phyloP scores from a whole-genome alignment of 306 rosid species.

The Vigna trinervia region DNA sequence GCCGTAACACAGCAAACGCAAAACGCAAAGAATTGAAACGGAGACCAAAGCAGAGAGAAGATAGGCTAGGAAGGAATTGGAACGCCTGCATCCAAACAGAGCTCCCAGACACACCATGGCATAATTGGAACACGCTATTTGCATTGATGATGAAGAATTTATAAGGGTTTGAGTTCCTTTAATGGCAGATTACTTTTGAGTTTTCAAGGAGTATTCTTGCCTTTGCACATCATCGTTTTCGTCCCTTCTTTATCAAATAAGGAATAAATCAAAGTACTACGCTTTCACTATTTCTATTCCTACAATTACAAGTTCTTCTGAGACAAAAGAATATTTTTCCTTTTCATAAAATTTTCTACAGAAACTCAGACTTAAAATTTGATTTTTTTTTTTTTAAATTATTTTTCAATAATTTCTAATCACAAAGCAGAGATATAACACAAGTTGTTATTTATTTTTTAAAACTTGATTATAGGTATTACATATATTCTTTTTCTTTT shows the following conservation, averaged over 20 bases:
- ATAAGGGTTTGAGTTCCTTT: background rate
- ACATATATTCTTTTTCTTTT: too few species aligned
- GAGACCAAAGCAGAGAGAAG: constrained; percentile 48
- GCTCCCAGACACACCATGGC: constrained; percentile 56
- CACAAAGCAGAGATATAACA: too few species aligned
- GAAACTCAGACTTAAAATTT: too few species aligned
- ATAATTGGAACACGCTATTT: background rate
- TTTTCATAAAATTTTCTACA: too few species aligned
- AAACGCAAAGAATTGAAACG: constrained; percentile 41
- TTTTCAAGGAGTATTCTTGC: background rate
- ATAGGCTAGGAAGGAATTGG: constrained; percentile 45
- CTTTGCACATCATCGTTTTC: background rate
- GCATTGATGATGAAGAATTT: background rate
- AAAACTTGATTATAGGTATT: too few species aligned
- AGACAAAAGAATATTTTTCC: too few species aligned
- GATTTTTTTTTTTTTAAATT: too few species aligned
- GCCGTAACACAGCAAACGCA: constrained; percentile 50
- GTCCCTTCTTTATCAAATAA: constrained; percentile 30
- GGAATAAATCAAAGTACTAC: background rate
- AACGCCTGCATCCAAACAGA: constrained; percentile 55
- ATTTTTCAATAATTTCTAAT: too few species aligned
- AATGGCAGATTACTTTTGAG: background rate
- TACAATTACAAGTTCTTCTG: background rate
- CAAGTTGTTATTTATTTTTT: too few species aligned
- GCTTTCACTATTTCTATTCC: background rate